phyloP scores from a whole-genome alignment of 805 yeast species.

The Ogataea dorogensis region DNA sequence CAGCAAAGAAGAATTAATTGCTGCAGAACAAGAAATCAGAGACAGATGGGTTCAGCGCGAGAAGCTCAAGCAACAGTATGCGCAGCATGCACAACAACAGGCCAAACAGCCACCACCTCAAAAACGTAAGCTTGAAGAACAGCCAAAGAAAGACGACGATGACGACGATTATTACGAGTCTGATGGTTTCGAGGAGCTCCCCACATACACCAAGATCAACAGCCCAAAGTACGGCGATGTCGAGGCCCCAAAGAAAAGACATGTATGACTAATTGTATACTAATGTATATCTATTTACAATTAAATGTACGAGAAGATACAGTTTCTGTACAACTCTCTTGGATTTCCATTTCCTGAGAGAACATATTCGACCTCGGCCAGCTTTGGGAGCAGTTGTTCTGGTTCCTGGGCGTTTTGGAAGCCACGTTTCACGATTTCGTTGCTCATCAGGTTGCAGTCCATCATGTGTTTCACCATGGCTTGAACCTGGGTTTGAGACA shows the following conservation, averaged over 20 bases:
- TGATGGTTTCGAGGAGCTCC: conserved; percentile 38
- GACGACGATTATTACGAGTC: conserved; percentile 34
- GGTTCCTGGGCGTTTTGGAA: conserved; percentile 16
- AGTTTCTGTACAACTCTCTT: conserved; percentile 44
- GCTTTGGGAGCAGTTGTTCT: conserved; percentile 31
- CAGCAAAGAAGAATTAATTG: conserved; percentile 68
- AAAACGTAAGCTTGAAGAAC: conserved; percentile 9
- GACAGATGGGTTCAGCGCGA: conserved; percentile 62
- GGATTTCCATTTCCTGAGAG: conserved; percentile 69
- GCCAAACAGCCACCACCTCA: conserved; percentile 17
- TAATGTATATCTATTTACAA: conserved; percentile 16
- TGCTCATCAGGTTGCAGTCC: conserved; percentile 39
- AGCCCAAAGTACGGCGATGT: conserved; percentile 32
- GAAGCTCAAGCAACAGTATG: conserved; percentile 29
- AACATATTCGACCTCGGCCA: conserved; percentile 49
- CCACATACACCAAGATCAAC: conserved; percentile 26
- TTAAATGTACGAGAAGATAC: conserved; percentile 35
- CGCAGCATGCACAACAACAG: conserved; percentile 20
- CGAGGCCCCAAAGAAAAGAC: conserved; percentile 19
- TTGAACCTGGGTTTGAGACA: conserved; percentile 45
- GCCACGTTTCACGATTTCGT: conserved; percentile 35
- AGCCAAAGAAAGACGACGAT: conserved; percentile 17
- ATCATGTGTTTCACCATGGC: conserved; percentile 41
- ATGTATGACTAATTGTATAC: conserved; percentile 14
- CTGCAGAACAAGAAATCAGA: conserved; percentile 54